Conservation (phyloP, 2,329 filamentous ascomycete species). For the Zymoseptoria tritici region DNA sequence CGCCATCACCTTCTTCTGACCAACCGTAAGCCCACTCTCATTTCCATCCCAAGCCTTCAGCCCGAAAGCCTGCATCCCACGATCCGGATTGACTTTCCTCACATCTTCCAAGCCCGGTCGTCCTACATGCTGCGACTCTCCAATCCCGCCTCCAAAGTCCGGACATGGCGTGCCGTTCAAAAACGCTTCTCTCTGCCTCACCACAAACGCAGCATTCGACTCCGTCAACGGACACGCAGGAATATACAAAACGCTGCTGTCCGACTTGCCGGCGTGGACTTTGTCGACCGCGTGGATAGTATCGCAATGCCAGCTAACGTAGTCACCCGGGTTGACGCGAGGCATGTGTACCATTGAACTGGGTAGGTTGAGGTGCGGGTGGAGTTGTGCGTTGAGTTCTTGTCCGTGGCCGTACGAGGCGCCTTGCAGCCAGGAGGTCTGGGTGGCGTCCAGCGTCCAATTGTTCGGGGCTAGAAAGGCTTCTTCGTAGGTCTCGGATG, state of each 20-base stretch:
- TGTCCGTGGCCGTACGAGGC: conserved; percentile 62
- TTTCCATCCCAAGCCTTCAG: conserved; percentile 44
- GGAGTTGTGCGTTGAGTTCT: conserved; percentile 56
- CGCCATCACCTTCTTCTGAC: conserved; percentile 46
- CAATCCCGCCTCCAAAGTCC: conserved; percentile 52
- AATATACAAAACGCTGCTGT: conserved; percentile 79
- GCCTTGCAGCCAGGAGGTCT: conserved; percentile 59
- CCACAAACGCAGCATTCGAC: conserved; percentile 63
- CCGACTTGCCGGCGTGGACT: conserved; percentile 60
- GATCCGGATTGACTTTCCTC: conserved; percentile 29
- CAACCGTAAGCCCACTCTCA: conserved; percentile 40
- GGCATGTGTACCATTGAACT: conserved; percentile 67
- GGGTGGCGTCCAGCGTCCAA: conserved; percentile 50
- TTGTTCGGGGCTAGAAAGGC: conserved; percentile 48
- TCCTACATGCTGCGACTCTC: conserved; percentile 49
- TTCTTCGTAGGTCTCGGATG: conserved; percentile 32
- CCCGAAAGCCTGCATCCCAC: conserved; percentile 51
- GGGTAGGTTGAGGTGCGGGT: conserved; percentile 62
- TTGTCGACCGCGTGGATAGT: conserved; percentile 77
- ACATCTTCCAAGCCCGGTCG: conserved; percentile 35
- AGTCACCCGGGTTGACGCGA: conserved; percentile 62
- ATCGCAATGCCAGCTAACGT: conserved; percentile 67
- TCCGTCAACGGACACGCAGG: conserved; percentile 76
- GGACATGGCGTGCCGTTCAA: conserved; percentile 47
- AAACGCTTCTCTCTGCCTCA: conserved; percentile 64